These are phyloP conservation scores for Neocatenulostroma microsporum DNA, from an alignment of 2,329 filamentous ascomycete species.

Conservation along the genomic window DNA sequence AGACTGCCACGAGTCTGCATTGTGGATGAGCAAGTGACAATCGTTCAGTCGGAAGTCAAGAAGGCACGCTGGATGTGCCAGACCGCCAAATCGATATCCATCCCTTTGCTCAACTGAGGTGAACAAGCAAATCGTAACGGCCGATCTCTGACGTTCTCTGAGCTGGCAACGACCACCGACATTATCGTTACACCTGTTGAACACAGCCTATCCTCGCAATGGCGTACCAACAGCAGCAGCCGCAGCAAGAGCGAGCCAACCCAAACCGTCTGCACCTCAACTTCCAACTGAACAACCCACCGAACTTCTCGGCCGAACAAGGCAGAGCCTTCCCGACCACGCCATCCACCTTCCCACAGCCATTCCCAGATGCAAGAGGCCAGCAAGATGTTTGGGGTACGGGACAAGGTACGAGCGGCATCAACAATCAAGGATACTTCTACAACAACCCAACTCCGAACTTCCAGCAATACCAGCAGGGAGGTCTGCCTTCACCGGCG, in stretches of 20 bases:
- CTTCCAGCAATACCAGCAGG: constrained; percentile 33
- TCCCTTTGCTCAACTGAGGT: too few species aligned
- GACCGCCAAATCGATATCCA: too few species aligned
- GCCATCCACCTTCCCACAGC: constrained; percentile 92
- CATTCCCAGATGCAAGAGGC: constrained; percentile 54
- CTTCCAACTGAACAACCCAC: constrained; percentile 41
- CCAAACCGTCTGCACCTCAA: constrained; percentile 45
- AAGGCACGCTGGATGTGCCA: too few species aligned
- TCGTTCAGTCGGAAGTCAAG: too few species aligned
- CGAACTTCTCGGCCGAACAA: constrained; percentile 37
- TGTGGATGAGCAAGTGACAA: too few species aligned
- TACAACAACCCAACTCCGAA: constrained; percentile 42
- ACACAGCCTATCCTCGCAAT: too few species aligned
- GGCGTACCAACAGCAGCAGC: constrained; percentile 17
- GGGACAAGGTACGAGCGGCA: constrained; percentile 35
- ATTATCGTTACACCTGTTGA: neutral
- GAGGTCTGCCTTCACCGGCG: constrained; percentile 36
- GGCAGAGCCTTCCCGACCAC: constrained; percentile 56
- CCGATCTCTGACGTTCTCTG: constrained; percentile 2
- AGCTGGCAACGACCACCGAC: neutral
- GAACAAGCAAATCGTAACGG: too few species aligned
- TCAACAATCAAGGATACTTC: constrained; percentile 43
- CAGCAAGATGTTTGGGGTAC: constrained; percentile 55
- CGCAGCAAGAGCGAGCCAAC: constrained; percentile 20
- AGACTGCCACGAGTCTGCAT: too few species aligned